Base-by-base conservation (phyloP, 2,329 filamentous ascomycete genomes). In the Incumbomyces delicatus region DNA sequence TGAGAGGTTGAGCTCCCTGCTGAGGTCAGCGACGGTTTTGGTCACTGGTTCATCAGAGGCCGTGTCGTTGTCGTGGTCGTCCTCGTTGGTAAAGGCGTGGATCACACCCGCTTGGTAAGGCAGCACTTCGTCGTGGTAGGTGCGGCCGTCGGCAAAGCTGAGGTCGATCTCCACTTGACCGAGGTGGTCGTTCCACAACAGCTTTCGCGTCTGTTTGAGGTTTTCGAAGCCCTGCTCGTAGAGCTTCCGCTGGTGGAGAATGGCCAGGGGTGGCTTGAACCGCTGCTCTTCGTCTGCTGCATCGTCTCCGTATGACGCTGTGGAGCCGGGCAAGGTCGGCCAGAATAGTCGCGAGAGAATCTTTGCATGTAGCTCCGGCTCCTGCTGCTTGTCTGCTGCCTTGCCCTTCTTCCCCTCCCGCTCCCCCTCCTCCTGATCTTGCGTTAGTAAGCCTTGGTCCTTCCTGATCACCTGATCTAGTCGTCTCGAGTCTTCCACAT, bases 311-410 rank as follows among this genome's bases (percentile, higher is more conserved):
- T 2, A 88, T 69, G 17, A 68, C 62, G 60, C 88, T 81, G 76
- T 36, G 18, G 22, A 14, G 10, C 41, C 41, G 41, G 85, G 78
- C 17, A 95, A 71, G 8, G 81, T 76, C 0, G 92, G 92, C 92
- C 92, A 98, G 71, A 94, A 98, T 51, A 95, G 80, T 17, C 88
- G 80, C 1, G 89, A 95, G 4, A 96, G 72, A 43, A 96, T 90
- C 61, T 92, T 89, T 27, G 87, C 80, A 57, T 89, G 83, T 44
- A 86, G 78, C 12, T 20, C 31, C 16, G 41, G 41, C 29, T 44
- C 41, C 11, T 74, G 2, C 70, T 58, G 48, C 2, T 50, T 34
- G 42, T 56, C 46, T 46, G 20, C 27, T 46, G 10, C 31, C 22
- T 13, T 32, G 18, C n/a, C 18, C 18, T 32, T 34, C n/a, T 13